Conservation (phyloP, 2,329 filamentous ascomycete genomes). For the Cladophialophora yegresii region DNA sequence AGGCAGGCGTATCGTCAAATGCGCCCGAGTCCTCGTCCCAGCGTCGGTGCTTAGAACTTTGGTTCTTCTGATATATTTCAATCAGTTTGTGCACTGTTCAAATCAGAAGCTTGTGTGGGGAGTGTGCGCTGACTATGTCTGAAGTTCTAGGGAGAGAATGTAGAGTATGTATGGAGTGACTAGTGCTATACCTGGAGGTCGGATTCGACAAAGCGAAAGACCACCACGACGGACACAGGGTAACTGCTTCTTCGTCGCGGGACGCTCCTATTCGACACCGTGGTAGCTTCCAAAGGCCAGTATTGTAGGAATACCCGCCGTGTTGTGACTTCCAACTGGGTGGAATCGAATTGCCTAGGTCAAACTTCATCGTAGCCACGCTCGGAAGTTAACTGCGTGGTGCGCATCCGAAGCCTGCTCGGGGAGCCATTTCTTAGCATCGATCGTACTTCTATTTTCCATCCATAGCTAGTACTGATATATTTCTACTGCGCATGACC, state of each 20-base stretch:
- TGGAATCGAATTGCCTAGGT: neutral
- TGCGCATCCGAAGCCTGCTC: neutral
- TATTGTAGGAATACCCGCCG: neutral
- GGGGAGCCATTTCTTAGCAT: neutral
- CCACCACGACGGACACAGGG: neutral
- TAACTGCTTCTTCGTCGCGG: neutral
- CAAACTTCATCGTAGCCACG: neutral
- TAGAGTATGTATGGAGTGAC: neutral
- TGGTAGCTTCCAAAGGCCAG: neutral
- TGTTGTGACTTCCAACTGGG: neutral
- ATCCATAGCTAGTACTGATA: neutral
- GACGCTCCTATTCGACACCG: neutral
- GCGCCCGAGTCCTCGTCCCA: constrained; percentile 20
- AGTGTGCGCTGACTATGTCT: neutral
- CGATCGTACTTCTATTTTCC: neutral
- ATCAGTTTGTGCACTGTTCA: neutral
- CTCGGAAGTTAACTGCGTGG: neutral
- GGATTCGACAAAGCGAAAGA: neutral
- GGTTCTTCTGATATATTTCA: constrained; percentile 35
- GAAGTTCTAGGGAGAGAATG: neutral
- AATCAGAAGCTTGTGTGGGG: neutral
- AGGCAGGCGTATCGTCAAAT: constrained; percentile 36
- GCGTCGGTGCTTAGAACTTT: constrained; percentile 38
- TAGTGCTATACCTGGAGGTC: neutral
- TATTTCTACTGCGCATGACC: neutral